Percentiles rank a stretch among this genome's conserved stretches.
phyloP scores from a whole-genome alignment of 2,329 filamentous ascomycete species.

The Macrophomina phaseolina region DNA sequence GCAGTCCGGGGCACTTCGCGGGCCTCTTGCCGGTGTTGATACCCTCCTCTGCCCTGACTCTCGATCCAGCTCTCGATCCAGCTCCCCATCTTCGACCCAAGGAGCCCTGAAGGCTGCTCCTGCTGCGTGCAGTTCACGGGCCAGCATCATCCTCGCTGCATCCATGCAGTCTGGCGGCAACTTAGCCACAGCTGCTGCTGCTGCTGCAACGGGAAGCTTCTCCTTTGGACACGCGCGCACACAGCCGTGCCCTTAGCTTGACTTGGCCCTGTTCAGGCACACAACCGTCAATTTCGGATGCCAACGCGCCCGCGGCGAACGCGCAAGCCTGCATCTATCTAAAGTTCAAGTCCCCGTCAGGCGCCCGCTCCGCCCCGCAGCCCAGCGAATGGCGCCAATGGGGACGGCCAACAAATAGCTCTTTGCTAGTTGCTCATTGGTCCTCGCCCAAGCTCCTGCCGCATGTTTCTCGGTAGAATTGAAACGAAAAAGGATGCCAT shows the following conservation, averaged over 20 bases:
- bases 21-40: too few relatives aligned
- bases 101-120: neutral
- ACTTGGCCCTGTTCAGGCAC: constrained; percentile 1
- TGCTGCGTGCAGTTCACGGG: neutral
- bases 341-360: neutral
- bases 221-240: neutral
- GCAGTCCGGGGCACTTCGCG: too few relatives aligned
- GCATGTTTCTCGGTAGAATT: neutral
- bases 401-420: too few relatives aligned
- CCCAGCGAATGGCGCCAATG: neutral
- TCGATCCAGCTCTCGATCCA: too few relatives aligned
- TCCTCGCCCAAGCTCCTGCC: neutral
- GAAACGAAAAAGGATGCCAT: neutral
- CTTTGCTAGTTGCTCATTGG: too few relatives aligned
- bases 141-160: neutral
- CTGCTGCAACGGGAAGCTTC: neutral
- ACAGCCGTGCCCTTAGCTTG: neutral
- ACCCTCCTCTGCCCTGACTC: too few relatives aligned
- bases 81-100: neutral
- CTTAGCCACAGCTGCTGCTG: constrained; percentile 3
- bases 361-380: neutral
- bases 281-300: constrained; percentile 5
- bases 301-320: neutral
- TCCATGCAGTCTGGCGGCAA: neutral
- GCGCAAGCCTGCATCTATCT: constrained; percentile 6